Base-by-base conservation (phyloP, 2,329 filamentous ascomycete genomes). In the Bipolaris victoriae region DNA sequence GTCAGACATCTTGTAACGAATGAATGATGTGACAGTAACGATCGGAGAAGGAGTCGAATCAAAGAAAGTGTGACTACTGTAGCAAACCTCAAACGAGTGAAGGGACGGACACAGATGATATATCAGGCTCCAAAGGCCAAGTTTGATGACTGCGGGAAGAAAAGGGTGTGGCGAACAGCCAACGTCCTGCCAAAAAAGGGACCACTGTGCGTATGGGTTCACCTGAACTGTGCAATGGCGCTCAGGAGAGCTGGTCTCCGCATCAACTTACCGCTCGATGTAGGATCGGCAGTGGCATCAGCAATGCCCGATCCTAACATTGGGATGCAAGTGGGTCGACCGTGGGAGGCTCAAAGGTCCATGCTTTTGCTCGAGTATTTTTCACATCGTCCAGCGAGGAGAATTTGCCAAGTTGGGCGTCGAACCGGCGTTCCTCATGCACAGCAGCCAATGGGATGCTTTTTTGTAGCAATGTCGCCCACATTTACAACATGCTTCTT, bases 41-140 rank as follows among this genome's bases (percentile, higher is more conserved):
- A 47, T 7, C 51, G 49, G 44, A 61, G 33, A 20, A 48, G 52
- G 31, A 63, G 61, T 57, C 58, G 63, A 57, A 68, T 62, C 52
- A 69, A 72, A 56, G 62, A 67, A 71, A 56, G 64, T 66, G 57
- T 66, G 66, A 61, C 59, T 63, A 41, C 62, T 43, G 55, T 53
- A 37, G 43, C 47, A 33, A 40, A 37, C 22, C 31, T 51, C 33
- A 31, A 57, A 51, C 40, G 22, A 56, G 24, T 20, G 48, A 43
- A n/a, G 40, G 46, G 48, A 44, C 41, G 33, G 39, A 48, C 37
- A 57, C 22, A 47, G 54, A 53, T 53, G 22, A 57, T 57, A 57
- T 57, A 53, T 43, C 24, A 24, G 31, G 24, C 24, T n/a, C 22
- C 40, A 43, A 26, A 43, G 31, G 39, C 26, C 36, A 33, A 36